phyloP scores from a whole-genome alignment of 805 yeast genomes.

The Wickerhamiella cacticola region DNA sequence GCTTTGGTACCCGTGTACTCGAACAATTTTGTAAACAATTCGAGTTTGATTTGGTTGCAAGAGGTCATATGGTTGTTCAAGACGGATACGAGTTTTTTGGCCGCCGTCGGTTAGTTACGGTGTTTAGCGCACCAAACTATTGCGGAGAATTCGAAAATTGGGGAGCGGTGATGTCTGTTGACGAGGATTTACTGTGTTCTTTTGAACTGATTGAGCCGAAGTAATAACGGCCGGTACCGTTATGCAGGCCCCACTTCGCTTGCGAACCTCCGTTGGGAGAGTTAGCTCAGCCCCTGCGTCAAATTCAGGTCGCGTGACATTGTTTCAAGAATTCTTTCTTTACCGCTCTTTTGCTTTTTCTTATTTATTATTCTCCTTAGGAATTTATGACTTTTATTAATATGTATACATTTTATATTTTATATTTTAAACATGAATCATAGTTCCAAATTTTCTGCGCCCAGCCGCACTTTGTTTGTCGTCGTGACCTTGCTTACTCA shows the following conservation, averaged over 20 bases:
- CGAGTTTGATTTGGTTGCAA: conserved; percentile 65
- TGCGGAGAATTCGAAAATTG: conserved; percentile 79
- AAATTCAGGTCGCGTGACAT: background rate
- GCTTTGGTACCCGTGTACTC: conserved; percentile 65
- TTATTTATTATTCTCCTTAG: background rate
- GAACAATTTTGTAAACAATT: conserved; percentile 59
- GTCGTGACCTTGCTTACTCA: background rate
- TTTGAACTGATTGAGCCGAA: conserved; percentile 84
- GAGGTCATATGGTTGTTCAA: conserved; percentile 83
- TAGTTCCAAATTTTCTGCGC: background rate
- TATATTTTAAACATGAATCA: background rate
- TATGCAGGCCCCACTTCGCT: no score
- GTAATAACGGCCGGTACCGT: background rate
- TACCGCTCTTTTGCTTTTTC: background rate
- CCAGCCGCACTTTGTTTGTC: no score
- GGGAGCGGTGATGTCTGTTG: conserved; percentile 97
- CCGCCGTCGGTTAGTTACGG: conserved; percentile 57
- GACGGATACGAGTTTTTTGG: conserved; percentile 70
- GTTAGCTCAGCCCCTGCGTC: no score
- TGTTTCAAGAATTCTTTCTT: background rate
- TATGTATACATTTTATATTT: background rate
- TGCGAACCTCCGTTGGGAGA: no score
- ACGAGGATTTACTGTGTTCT: conserved; percentile 79
- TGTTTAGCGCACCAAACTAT: conserved; percentile 63
- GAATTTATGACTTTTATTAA: background rate